phyloP scores from a whole-genome alignment of 768 basidiomycete genomes.

The Russula ochroleuca region DNA sequence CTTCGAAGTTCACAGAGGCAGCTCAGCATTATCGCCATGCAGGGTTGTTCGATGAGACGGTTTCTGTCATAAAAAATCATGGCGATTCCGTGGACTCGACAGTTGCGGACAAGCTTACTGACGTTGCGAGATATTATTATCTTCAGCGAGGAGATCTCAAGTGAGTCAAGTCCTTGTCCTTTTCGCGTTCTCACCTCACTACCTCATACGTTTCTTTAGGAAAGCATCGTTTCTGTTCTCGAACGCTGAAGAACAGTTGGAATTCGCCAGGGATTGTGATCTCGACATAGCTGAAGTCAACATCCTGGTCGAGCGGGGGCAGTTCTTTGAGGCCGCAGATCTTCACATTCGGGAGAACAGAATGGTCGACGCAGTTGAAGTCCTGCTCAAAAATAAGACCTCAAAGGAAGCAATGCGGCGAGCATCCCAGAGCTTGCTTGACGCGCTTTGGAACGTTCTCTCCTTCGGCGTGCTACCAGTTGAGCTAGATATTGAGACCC shows the following conservation, averaged over 20 bases:
- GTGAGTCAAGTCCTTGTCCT: constrained; percentile 31
- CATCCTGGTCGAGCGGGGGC: constrained; percentile 42
- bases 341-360: constrained; percentile 45
- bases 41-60: constrained; percentile 48
- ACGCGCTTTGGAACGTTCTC: constrained; percentile 44
- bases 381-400: constrained; percentile 39
- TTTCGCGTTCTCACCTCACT: background rate
- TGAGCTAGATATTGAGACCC: constrained; percentile 1
- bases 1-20: constrained; percentile 41
- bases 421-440: constrained; percentile 42
- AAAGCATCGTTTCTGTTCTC: constrained; percentile 47
- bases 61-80: constrained; percentile 41
- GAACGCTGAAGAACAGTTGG: constrained; percentile 49
- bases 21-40: constrained; percentile 45
- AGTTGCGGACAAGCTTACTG: constrained; percentile 37
- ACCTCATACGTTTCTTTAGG: constrained; percentile 34
- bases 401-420: constrained; percentile 33
- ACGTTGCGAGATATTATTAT: constrained; percentile 45
- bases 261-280: constrained; percentile 51
- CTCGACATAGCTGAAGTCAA: constrained; percentile 48
- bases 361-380: constrained; percentile 42
- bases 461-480: constrained; percentile 35
- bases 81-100: constrained; percentile 33
- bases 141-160: constrained; percentile 38
- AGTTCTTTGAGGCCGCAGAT: constrained; percentile 49